These are phyloP conservation scores for Penicillium italicum DNA, from an alignment of 2,329 filamentous ascomycete genomes.

Conservation along the genomic window DNA sequence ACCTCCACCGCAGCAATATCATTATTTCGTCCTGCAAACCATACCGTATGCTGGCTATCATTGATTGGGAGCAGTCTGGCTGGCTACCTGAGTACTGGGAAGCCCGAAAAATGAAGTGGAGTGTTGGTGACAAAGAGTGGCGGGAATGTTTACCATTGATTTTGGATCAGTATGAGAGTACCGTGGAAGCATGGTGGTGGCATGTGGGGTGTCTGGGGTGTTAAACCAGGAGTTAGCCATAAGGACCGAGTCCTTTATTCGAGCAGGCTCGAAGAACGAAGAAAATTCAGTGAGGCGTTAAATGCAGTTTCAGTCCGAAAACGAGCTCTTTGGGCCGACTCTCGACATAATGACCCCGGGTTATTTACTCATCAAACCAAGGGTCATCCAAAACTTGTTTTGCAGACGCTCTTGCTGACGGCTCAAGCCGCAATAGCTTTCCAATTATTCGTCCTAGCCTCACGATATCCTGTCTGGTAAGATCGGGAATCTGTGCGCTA, in stretches of 20 bases:
- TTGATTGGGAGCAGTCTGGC: neutral
- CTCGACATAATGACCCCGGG: neutral
- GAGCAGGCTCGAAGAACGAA: neutral
- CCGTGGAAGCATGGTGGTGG: neutral
- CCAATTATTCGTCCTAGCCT: conserved; percentile 24
- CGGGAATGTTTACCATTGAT: neutral
- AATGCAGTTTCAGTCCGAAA: neutral
- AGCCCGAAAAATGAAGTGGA: neutral
- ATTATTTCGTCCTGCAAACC: neutral
- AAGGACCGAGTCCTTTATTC: neutral
- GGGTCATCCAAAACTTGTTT: conserved; percentile 25
- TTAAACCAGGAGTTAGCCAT: neutral
- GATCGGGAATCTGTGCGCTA: conserved; percentile 20
- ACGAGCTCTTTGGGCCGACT: neutral
- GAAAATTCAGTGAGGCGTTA: neutral
- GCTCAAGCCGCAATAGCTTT: conserved; percentile 26
- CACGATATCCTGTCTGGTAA: conserved; percentile 25
- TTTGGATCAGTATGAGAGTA: neutral
- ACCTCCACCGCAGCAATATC: neutral
- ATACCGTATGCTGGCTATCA: neutral
- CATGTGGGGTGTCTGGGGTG: neutral
- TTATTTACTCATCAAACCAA: conserved; percentile 21
- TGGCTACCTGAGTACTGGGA: neutral
- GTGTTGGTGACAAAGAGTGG: neutral
- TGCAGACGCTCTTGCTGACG: conserved; percentile 26